phyloP scores from a whole-genome alignment of 75 land plant species.

The Sequoia sempervirens region DNA sequence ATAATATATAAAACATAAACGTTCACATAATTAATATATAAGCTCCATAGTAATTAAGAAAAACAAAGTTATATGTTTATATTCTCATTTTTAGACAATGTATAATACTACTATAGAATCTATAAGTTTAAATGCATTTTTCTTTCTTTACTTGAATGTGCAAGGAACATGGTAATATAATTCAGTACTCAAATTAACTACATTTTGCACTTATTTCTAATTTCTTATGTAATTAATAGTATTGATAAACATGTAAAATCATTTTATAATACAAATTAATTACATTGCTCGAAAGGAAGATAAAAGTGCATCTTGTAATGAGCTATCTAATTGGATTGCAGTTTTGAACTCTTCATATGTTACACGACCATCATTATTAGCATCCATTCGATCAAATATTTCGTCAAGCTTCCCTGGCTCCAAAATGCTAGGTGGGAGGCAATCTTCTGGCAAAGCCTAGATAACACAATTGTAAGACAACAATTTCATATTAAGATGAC shows the following conservation, averaged over 20 bases:
- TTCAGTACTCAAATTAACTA: background rate
- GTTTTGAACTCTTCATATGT: slow-evolving; percentile 64
- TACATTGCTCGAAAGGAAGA: slow-evolving; percentile 43
- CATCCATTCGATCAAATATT: slow-evolving; percentile 61
- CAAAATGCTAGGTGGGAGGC: slow-evolving; percentile 53
- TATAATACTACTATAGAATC: too few relatives aligned
- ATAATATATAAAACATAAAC: too few relatives aligned
- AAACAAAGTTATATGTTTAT: too few relatives aligned
- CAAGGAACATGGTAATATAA: too few relatives aligned
- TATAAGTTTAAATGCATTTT: too few relatives aligned
- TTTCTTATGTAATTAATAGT: background rate
- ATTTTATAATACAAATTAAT: background rate
- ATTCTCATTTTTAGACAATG: too few relatives aligned
- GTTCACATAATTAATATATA: too few relatives aligned
- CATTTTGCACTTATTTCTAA: background rate
- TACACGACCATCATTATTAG: slow-evolving; percentile 54
- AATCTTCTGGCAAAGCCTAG: slow-evolving; percentile 73
- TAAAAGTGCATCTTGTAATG: slow-evolving; percentile 53
- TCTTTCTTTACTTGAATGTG: too few relatives aligned
- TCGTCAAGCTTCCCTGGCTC: slow-evolving; percentile 68
- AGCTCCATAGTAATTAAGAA: too few relatives aligned
- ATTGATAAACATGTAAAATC: background rate
- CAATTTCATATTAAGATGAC: too few relatives aligned
- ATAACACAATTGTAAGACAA: too few relatives aligned
- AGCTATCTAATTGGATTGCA: slow-evolving; percentile 53